These are phyloP conservation scores for Blastomyces gilchristii DNA, from an alignment of 2,329 filamentous ascomycete species.

Conservation along the genomic window DNA sequence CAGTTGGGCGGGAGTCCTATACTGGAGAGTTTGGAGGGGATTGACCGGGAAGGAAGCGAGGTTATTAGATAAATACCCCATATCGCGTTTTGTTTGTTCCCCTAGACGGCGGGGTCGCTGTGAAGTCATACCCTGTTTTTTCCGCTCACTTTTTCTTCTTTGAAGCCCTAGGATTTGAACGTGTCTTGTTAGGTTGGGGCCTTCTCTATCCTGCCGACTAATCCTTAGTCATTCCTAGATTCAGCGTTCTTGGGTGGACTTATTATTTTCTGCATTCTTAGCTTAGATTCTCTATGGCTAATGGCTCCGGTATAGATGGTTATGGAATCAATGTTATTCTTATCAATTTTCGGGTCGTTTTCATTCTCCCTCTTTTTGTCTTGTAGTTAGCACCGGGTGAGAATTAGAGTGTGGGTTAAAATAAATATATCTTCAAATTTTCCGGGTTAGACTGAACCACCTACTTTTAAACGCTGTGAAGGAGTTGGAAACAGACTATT, in stretches of 20 bases:
- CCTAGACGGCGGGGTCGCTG: not conserved
- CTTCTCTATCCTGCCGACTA: not conserved
- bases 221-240: not conserved
- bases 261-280: not conserved
- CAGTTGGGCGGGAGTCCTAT: constrained; percentile 75
- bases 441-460: too few relatives aligned
- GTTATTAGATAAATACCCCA: constrained; percentile 53
- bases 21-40: constrained; percentile 68
- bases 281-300: not conserved
- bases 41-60: constrained; percentile 48
- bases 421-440: not conserved
- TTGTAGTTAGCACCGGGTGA: not conserved
- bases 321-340: not conserved
- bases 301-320: not conserved
- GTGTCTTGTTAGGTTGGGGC: not conserved
- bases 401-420: not conserved
- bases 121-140: not conserved
- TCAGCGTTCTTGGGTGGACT: not conserved
- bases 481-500: not conserved
- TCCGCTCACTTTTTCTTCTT: constrained; percentile 11
- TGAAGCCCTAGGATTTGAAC: not conserved
- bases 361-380: not conserved
- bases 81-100: constrained; percentile 21
- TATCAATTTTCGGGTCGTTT: not conserved
- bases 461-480: too few relatives aligned